Conservation (phyloP, 2,329 filamentous ascomycete species). For the Pseudogymnoascus sp. region DNA sequence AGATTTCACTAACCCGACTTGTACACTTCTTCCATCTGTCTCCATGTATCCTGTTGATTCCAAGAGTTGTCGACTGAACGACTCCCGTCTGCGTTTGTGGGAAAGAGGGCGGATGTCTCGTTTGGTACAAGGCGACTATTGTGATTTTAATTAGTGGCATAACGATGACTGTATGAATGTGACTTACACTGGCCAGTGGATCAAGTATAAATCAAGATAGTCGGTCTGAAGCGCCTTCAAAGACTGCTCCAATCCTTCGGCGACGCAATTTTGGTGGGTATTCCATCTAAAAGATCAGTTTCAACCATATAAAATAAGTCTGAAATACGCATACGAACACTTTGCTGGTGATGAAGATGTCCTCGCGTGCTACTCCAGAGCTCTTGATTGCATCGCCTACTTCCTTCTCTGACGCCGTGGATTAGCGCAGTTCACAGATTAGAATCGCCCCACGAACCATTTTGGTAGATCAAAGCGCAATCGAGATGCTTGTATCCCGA, state of each 20-base stretch:
- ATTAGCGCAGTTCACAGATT: background rate
- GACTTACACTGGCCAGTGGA: conserved; percentile 24
- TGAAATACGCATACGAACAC: conserved; percentile 23
- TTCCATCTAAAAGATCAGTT: conserved; percentile 37
- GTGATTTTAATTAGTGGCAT: background rate
- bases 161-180: background rate
- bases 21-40: conserved; percentile 19
- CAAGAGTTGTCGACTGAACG: conserved; percentile 25
- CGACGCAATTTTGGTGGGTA: conserved; percentile 42
- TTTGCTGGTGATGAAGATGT: conserved; percentile 44
- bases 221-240: conserved; percentile 41
- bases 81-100: conserved; percentile 21
- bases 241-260: conserved; percentile 39
- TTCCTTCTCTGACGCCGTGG: conserved; percentile 26
- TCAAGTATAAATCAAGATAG: conserved; percentile 43
- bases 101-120: conserved; percentile 17
- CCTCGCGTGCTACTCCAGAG: conserved; percentile 30
- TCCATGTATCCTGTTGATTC: conserved; percentile 24
- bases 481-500: conserved; percentile 43
- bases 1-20: conserved; percentile 21
- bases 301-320: background rate
- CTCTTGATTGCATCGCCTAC: conserved; percentile 32
- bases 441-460: conserved; percentile 1
- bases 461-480: conserved; percentile 17
- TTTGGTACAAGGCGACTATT: conserved; percentile 14